These are phyloP conservation scores for Saprolegnia parasitica DNA, from an alignment of 352 stramenopile species.

Conservation along the genomic window DNA sequence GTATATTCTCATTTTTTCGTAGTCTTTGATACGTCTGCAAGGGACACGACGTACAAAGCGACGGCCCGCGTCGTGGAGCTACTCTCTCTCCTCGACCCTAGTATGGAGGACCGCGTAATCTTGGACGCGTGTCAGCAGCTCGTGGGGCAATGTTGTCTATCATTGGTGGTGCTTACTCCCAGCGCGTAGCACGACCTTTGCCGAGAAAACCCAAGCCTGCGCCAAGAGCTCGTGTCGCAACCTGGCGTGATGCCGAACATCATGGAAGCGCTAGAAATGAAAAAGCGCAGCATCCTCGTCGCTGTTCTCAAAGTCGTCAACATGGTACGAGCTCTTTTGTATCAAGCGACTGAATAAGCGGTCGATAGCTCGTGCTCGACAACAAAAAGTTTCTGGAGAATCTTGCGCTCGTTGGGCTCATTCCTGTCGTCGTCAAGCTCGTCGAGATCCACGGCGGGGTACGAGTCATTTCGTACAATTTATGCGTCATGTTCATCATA, in stretches of 20 bases:
- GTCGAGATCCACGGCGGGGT: constrained; percentile 15
- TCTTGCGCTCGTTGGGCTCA: constrained; percentile 82
- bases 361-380: constrained; percentile 76
- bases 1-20: background rate
- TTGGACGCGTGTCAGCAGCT: constrained; percentile 69
- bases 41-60: constrained; percentile 72
- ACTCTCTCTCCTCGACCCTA: constrained; percentile 71
- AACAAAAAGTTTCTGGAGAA: constrained; percentile 90
- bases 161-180: background rate
- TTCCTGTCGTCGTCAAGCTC: constrained; percentile 89
- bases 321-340: constrained; percentile 39
- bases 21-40: constrained; percentile 33
- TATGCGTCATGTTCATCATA: no score
- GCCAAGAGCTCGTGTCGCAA: constrained; percentile 83
- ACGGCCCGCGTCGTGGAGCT: constrained; percentile 71
- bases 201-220: constrained; percentile 60
- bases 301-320: constrained; percentile 86
- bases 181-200: constrained; percentile 67
- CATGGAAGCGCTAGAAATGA: constrained; percentile 91
- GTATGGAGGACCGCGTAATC: constrained; percentile 82
- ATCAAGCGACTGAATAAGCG: constrained; percentile 6
- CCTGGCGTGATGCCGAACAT: constrained; percentile 89
- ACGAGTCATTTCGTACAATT: no score
- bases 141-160: constrained; percentile 33
- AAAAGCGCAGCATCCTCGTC: constrained; percentile 81